Base-by-base conservation (phyloP, 2,329 filamentous ascomycete species). In the Seiridium unicorne region DNA sequence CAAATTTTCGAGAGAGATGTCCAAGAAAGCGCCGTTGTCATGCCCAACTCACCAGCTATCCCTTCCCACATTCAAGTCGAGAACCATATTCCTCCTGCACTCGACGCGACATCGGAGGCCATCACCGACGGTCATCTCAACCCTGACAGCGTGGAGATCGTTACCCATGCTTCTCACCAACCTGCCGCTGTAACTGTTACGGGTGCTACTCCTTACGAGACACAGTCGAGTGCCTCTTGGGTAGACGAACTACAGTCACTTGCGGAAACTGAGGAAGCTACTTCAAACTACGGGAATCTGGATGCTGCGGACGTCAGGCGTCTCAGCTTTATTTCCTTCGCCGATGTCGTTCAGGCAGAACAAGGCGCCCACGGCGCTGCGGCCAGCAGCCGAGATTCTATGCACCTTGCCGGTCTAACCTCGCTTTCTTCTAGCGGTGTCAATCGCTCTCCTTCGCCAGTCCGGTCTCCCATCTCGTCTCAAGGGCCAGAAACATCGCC, bases 1-100 rank as follows among this genome's bases (percentile, higher is more conserved):
- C 87, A 89, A 67, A 97, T 98, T 69, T 98, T 98, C 72, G 94
- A 98, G 79, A 90, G 94, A 69, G 92, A 93, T 73, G 94, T 98
- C 32, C 94, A 97, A 75, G 93, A 97, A 69, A 86, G 86, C 69
- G 80, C 84, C 36, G 76, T 86, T 13, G 76, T 86, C n/a, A 79
- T 84, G 46, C 89, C 92, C 62, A 87, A 84, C 62, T 94, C 91
- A 3, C 89, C 91, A 1, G 91, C 92, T n/a, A 95, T 97, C 63
- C 94, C 94, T 3, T 88, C 91, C 6, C 94, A 98, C 71, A 96
- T 98, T 68, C 88, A 93, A 68, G 97, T 92, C 6, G 94, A 98
- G 74, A 93, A 98, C 77, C 86, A 93, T 72, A 97, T 98, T 66
- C 94, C 94, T 6, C 86, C 94, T 0, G 93, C 96, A 10, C 82